These are phyloP conservation scores for Candida orba DNA, from an alignment of 805 yeast genomes.

Conservation along the genomic window DNA sequence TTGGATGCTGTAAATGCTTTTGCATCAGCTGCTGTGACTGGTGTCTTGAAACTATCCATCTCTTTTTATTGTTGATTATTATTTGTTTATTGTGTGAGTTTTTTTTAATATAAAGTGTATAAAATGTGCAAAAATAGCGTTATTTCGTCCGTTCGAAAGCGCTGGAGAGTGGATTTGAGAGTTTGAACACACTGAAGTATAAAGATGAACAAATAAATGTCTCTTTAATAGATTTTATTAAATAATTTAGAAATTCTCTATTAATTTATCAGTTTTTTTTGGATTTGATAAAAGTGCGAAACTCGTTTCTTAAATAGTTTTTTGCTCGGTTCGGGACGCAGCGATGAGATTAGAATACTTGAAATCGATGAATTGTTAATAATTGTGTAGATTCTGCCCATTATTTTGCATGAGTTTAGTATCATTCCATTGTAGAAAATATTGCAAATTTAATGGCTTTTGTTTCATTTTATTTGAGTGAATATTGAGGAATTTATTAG, in stretches of 20 bases:
- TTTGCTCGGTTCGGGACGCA: constrained; percentile 4
- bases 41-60: constrained; percentile 24
- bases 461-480: not conserved
- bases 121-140: too few relatives aligned
- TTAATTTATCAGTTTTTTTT: not conserved
- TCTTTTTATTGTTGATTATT: not conserved
- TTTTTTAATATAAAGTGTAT: too few relatives aligned
- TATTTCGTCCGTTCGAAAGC: too few relatives aligned
- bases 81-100: too few relatives aligned
- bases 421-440: not conserved
- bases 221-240: constrained; percentile 6
- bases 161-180: too few relatives aligned
- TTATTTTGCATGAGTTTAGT: not conserved
- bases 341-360: too few relatives aligned
- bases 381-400: not conserved
- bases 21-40: constrained; percentile 25
- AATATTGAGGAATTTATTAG: not conserved
- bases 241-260: not conserved
- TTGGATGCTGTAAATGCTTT: constrained; percentile 22
- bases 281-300: constrained; percentile 5
- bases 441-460: too few relatives aligned
- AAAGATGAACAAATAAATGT: constrained; percentile 12
- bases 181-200: not conserved
- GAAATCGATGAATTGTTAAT: too few relatives aligned
- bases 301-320: constrained; percentile 6